Conservation (phyloP, 164 flowering plant genomes). For the Nelumbo lutea region DNA sequence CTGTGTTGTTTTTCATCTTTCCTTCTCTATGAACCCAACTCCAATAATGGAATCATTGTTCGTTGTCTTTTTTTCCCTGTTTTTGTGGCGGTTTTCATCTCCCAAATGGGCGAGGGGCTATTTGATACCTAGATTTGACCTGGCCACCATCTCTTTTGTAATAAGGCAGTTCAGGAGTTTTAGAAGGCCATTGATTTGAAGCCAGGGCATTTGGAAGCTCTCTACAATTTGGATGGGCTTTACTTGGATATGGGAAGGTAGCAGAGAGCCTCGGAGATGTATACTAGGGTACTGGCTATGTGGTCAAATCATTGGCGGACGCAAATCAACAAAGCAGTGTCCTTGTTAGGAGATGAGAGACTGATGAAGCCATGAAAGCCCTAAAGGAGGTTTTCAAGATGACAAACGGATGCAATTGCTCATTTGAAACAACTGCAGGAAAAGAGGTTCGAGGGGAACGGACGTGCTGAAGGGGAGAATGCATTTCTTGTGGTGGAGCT, state of each 20-base stretch:
- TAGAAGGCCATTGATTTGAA: constrained; percentile 20
- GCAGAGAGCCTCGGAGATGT: constrained; percentile 20
- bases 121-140: too few species aligned
- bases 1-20: too few species aligned
- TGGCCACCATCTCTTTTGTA: too few species aligned
- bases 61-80: too few species aligned
- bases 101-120: too few species aligned
- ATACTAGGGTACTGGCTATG: constrained; percentile 14
- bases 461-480: background rate
- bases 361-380: constrained; percentile 15
- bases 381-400: constrained; percentile 19
- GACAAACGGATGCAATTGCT: constrained; percentile 21
- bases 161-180: constrained; percentile 15
- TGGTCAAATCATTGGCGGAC: constrained; percentile 20
- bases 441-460: constrained; percentile 3
- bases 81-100: too few species aligned
- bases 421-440: constrained; percentile 18
- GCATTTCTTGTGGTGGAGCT: constrained; percentile 7
- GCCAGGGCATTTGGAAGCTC: constrained; percentile 18
- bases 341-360: constrained; percentile 17
- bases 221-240: constrained; percentile 20
- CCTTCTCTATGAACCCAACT: too few species aligned
- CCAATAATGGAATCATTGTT: too few species aligned
- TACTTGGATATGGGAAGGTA: constrained; percentile 16
- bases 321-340: constrained; percentile 15